Evolutionary conservation across 1,284 basidiomycete genomes (phyloP).

Genomic region (Retiboletus flavoniger): DNA sequence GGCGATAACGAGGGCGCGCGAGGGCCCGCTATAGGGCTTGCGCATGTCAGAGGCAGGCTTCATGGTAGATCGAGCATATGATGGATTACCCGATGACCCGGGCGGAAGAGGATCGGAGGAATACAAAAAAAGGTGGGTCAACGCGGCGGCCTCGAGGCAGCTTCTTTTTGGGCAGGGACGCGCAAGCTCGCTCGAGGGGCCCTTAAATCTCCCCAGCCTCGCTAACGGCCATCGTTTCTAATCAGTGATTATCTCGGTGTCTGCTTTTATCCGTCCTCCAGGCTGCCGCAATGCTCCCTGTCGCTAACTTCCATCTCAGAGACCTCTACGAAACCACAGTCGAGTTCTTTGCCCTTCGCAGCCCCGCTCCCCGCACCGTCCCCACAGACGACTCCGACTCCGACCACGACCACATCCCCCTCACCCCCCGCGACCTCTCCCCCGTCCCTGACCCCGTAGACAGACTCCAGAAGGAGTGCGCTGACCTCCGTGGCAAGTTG

Average conservation of each 20-base stretch:
- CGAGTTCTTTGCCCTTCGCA: slow-evolving; percentile 56
- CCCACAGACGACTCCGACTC: slow-evolving; percentile 26
- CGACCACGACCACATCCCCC: slow-evolving; percentile 25
- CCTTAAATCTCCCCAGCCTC: slow-evolving; percentile 19
- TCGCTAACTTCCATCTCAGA: slow-evolving; percentile 55
- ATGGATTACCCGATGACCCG: too few species aligned
- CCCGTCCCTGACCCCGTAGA: slow-evolving; percentile 24
- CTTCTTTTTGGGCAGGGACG: neutral
- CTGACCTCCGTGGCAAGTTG: slow-evolving; percentile 47
- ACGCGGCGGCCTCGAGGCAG: slow-evolving; percentile 27
- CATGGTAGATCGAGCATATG: slow-evolving; percentile 4
- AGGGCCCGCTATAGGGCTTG: slow-evolving; percentile 65
- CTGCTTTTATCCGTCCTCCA: slow-evolving; percentile 38
- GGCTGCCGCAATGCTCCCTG: slow-evolving; percentile 43
- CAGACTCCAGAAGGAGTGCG: slow-evolving; percentile 25
- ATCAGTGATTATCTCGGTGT: slow-evolving; percentile 41
- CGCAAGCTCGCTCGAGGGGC: slow-evolving; percentile 21
- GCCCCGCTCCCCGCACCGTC: slow-evolving; percentile 18
- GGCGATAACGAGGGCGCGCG: slow-evolving; percentile 66
- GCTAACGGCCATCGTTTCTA: slow-evolving; percentile 16
- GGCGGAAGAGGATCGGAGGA: slow-evolving; percentile 2
- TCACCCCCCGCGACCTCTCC: slow-evolving; percentile 30
- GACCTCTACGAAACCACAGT: slow-evolving; percentile 56
- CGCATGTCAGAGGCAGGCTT: slow-evolving; percentile 50
- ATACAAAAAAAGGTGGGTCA: slow-evolving; percentile 7